Evolutionary conservation across 2,329 filamentous ascomycete genomes (phyloP), one percentile per base, ranked within the genome.

Genomic region (Fusarium abutilonis): DNA sequence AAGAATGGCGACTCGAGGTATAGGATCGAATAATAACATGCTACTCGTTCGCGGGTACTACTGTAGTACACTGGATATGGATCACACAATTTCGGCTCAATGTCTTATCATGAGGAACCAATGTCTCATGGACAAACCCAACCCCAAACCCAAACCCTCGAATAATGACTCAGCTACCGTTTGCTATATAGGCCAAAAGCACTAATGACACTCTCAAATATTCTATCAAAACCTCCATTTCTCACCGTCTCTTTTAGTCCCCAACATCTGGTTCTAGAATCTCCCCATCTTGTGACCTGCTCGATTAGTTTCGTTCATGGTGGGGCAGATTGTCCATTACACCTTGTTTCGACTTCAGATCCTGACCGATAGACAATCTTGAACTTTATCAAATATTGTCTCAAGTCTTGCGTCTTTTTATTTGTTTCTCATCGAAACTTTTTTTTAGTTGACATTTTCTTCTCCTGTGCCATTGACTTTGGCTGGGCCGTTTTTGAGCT

Each of bases 241-340:
- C 49, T 63, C 62, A 63, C 58, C 62, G 62, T 65, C 36, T 60
- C 52, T 63, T 49, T 14, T 15, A n/a, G 9, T 9, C 40, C 49
- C 46, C 42, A 48, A 49, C 26, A 28, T 26, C 34, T 19, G 13
- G 42, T 52, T 60, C 62, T 47, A 63, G 53, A 66, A 63, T 63
- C 51, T 6, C 38, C 11, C n/a, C 15, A 48, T 53, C 53, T 44
- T 66, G 53, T 66, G 62, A 65, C 62, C 62, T 65, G 45, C 62
- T 65, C 19, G 19, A 56, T 66, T 66, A 8, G 55, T 60, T 60
- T 59, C 53, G 49, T 52, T 59, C 53, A 49, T 52, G 50, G 63
- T 65, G 63, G 63, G 63, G 63, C 62, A 60, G 58, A 47, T 65
- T 53, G 46, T 51, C 52, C 32, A 62, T 63, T 62, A 34, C 62